These are phyloP conservation scores for Cantharellus cinnabarinus DNA, from an alignment of 768 basidiomycete species.

Conservation along the genomic window DNA sequence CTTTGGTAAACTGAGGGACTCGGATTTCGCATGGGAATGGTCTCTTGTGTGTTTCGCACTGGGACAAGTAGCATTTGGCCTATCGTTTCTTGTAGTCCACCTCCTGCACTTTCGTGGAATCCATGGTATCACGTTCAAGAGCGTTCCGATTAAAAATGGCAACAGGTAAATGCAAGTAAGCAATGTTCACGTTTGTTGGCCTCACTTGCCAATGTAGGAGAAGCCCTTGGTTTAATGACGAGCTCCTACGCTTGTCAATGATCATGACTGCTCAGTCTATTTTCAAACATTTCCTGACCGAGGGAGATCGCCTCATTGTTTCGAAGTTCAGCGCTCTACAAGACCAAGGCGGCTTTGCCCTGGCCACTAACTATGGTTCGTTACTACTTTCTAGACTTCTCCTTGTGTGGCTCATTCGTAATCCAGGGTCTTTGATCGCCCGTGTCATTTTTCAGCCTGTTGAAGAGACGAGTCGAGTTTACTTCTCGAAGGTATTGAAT, in stretches of 20 bases:
- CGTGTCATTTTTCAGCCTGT: slow-evolving; percentile 88
- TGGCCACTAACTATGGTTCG: slow-evolving; percentile 86
- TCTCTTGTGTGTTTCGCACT: slow-evolving; percentile 68
- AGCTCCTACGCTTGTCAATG: slow-evolving; percentile 39
- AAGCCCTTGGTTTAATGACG: slow-evolving; percentile 23
- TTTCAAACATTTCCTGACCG: slow-evolving; percentile 87
- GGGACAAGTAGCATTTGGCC: slow-evolving; percentile 64
- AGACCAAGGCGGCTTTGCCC: slow-evolving; percentile 70
- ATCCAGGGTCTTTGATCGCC: slow-evolving; percentile 70
- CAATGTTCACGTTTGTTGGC: too few relatives aligned
- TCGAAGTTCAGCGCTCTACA: slow-evolving; percentile 64
- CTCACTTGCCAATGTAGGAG: neutral
- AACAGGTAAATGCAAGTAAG: slow-evolving; percentile 14
- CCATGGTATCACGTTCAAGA: slow-evolving; percentile 18
- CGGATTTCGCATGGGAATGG: slow-evolving; percentile 14
- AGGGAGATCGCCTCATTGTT: slow-evolving; percentile 82
- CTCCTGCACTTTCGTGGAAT: slow-evolving; percentile 22
- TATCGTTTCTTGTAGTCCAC: slow-evolving; percentile 37
- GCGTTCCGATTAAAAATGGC: slow-evolving; percentile 10
- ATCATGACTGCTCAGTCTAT: slow-evolving; percentile 79
- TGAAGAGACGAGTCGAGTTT: slow-evolving; percentile 79
- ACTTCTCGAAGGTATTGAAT: slow-evolving; percentile 49
- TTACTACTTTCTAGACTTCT: neutral
- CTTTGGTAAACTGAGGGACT: slow-evolving; percentile 12
- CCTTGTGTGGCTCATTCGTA: neutral